Conservation (phyloP, 2,329 filamentous ascomycete genomes). For the Colletotrichum tanaceti region DNA sequence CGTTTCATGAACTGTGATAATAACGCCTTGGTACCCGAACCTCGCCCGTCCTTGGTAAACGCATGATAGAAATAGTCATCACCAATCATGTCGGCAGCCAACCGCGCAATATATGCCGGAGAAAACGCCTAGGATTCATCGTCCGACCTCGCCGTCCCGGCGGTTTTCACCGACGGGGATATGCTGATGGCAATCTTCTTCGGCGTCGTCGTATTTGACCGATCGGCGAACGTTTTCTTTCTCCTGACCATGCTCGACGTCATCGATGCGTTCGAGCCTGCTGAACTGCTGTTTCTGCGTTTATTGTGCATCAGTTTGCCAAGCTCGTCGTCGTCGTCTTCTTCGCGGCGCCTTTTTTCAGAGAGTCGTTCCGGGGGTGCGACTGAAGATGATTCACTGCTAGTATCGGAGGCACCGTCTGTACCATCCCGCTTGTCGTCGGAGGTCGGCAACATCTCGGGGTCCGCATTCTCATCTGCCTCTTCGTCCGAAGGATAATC, state of each 20-base stretch:
- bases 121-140: constrained; percentile 52
- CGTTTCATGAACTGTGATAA: constrained; percentile 34
- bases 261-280: constrained; percentile 54
- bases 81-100: constrained; percentile 25
- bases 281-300: constrained; percentile 69
- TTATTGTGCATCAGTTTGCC: constrained; percentile 79
- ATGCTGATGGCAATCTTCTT: constrained; percentile 71
- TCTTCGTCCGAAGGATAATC: constrained; percentile 95
- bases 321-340: constrained; percentile 94
- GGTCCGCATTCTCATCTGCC: constrained; percentile 67
- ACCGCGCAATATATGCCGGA: constrained; percentile 17
- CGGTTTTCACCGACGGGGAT: constrained; percentile 58
- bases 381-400: constrained; percentile 45
- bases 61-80: constrained; percentile 36
- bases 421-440: constrained; percentile 41
- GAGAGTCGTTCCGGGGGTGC: constrained; percentile 81
- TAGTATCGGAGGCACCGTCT: constrained; percentile 37
- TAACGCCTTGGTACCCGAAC: constrained; percentile 34
- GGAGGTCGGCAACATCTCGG: constrained; percentile 55
- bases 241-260: constrained; percentile 55
- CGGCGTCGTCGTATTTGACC: constrained; percentile 54
- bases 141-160: constrained; percentile 52
- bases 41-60: constrained; percentile 33
- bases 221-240: constrained; percentile 59
- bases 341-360: constrained; percentile 90